Conservation (phyloP, 208 protist species). For the Balamuthia mandrillaris region DNA sequence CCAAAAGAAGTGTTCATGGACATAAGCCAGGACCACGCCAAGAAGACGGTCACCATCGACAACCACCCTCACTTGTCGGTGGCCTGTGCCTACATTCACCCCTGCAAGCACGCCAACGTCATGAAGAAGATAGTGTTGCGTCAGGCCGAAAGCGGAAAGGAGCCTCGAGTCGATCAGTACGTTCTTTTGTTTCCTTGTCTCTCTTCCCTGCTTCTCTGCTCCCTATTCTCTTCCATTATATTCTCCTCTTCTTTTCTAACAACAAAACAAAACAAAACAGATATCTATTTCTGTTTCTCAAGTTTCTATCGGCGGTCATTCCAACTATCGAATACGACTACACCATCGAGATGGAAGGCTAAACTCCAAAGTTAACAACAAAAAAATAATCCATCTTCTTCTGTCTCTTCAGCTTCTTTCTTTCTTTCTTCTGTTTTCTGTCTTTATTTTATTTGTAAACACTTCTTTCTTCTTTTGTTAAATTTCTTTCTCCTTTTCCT, state of each 20-base stretch:
- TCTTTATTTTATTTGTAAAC: too few relatives aligned
- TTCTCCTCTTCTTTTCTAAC: neutral
- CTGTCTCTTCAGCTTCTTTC: too few relatives aligned
- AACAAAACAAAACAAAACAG: too few relatives aligned
- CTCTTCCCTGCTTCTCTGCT: neutral
- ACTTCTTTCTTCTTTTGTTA: too few relatives aligned
- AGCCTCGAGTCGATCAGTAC: constrained; percentile 59
- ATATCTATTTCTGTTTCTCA: constrained; percentile 85
- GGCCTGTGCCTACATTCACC: constrained; percentile 90
- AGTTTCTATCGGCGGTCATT: constrained; percentile 92
- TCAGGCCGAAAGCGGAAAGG: constrained; percentile 74
- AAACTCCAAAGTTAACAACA: neutral
- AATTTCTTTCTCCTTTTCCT: too few relatives aligned
- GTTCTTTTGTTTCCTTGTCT: neutral
- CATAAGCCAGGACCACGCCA: constrained; percentile 90
- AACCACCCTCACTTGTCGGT: constrained; percentile 73
- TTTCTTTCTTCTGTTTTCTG: too few relatives aligned
- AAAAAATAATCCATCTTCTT: too few relatives aligned
- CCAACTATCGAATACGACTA: constrained; percentile 94
- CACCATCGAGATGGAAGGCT: constrained; percentile 78
- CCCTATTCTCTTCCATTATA: neutral
- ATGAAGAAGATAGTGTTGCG: constrained; percentile 88
- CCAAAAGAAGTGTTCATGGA: constrained; percentile 91
- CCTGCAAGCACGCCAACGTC: constrained; percentile 89
- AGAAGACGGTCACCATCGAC: constrained; percentile 94